These are phyloP conservation scores for Panicum virgatum DNA, from an alignment of 202 grass and related monocot species.

Conservation along the genomic window DNA sequence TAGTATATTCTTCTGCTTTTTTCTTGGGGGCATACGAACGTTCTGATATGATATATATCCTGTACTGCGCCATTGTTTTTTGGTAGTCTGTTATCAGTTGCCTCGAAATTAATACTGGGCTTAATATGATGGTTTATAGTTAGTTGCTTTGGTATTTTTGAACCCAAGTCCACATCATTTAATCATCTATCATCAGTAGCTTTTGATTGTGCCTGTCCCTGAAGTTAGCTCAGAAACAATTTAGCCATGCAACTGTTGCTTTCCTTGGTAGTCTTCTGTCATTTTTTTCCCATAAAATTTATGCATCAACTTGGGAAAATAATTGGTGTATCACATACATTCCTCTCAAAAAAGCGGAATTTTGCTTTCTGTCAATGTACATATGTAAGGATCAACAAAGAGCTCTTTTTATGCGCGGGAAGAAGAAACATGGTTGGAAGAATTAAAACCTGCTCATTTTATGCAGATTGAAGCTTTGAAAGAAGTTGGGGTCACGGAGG, in stretches of 20 bases:
- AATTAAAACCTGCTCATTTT: neutral
- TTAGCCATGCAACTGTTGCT: neutral
- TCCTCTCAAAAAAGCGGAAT: neutral
- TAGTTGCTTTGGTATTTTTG: neutral
- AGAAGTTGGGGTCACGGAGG: constrained; percentile 76
- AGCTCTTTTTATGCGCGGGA: neutral
- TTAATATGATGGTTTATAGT: too few species aligned
- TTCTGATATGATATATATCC: too few species aligned
- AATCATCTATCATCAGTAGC: neutral
- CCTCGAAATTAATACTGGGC: neutral
- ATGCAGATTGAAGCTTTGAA: constrained; percentile 77
- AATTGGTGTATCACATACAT: neutral
- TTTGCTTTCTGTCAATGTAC: neutral
- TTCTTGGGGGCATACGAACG: neutral
- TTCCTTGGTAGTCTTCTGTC: neutral
- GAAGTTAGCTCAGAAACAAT: neutral
- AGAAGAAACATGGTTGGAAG: neutral
- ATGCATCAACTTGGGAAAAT: neutral
- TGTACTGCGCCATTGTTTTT: neutral
- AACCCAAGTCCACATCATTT: neutral
- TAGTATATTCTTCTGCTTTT: neutral
- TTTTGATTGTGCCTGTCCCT: neutral
- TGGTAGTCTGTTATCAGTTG: neutral
- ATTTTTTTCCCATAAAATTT: neutral
- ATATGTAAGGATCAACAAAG: neutral